Conservation (phyloP, 2,329 filamentous ascomycete species). For the Diplocarpon mali region DNA sequence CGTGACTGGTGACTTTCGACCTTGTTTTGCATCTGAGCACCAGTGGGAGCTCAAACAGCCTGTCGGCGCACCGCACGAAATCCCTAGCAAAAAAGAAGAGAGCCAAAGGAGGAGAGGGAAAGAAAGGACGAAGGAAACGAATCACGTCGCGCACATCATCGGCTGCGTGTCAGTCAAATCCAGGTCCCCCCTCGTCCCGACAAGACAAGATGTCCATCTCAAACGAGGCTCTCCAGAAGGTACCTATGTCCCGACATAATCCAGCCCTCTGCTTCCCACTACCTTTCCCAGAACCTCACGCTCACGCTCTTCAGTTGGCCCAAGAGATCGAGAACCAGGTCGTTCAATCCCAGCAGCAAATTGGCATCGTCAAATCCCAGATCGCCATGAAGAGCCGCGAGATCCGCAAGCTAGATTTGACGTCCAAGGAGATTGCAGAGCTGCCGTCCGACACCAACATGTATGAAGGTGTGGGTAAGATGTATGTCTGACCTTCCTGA, state of each 20-base stretch:
- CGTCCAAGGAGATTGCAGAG: slow-evolving; percentile 68
- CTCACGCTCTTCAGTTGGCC: slow-evolving; percentile 50
- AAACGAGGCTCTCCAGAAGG: slow-evolving; percentile 90
- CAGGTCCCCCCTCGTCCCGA: too few relatives aligned
- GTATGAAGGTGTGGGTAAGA: slow-evolving; percentile 95
- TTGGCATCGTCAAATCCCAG: slow-evolving; percentile 73
- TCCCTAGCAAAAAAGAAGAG: too few relatives aligned
- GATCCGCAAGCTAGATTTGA: slow-evolving; percentile 78
- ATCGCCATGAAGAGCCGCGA: slow-evolving; percentile 80
- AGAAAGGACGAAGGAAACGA: too few relatives aligned
- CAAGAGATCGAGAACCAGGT: slow-evolving; percentile 92
- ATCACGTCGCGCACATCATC: too few relatives aligned
- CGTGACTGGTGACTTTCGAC: too few relatives aligned
- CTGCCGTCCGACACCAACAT: slow-evolving; percentile 67
- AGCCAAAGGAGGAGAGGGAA: too few relatives aligned
- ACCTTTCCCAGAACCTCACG: neutral
- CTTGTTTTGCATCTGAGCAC: too few relatives aligned
- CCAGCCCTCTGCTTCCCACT: neutral
- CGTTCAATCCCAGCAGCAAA: slow-evolving; percentile 80
- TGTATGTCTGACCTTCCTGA: slow-evolving; percentile 44
- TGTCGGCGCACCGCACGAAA: too few relatives aligned
- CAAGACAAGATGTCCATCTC: slow-evolving; percentile 78
- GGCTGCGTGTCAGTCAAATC: too few relatives aligned
- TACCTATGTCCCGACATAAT: slow-evolving; percentile 29
- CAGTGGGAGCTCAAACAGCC: too few relatives aligned